Evolutionary conservation across 768 basidiomycete genomes (phyloP), one percentile per base, ranked within the genome.

Genomic region (Boletus bicolor): DNA sequence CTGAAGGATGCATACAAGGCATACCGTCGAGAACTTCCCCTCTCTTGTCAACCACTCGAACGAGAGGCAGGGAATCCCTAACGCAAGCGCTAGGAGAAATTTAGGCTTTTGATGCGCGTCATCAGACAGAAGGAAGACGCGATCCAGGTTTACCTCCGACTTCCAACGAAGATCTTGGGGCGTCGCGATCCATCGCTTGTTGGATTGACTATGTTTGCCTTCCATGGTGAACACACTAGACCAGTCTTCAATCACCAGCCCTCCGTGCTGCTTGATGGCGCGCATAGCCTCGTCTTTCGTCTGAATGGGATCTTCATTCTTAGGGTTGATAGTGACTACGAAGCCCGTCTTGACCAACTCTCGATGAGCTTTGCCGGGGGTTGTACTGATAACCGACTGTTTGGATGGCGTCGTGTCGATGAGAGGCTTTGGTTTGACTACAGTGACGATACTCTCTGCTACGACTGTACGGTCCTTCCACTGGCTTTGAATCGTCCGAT

Each of bases 51-150:
- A 66, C 82, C 85, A 93, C 11, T 76, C 72, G 6, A 77, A 68
- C 1, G 78, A 79, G 26, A 97, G 64, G 60, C 91, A 93, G 4
- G 94, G 94, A 49, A 97, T 84, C 11, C 93, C 93, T 39, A 93
- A 75, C 0, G 90, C 92, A 35, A 98, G 79, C 7, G 92, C 89
- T 4, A 86, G 78, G 51, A 96, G 75, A 64, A 82, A 93, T 70
- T 94, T 95, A 10, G 87, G 82, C 61, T 90, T 93, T 54, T 83
- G 81, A 60, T 78, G 82, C 9, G 78, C 68, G 14, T 84, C 80
- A 58, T 90, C 85, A 0, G 89, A 82, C 15, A 91, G 57, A 39
- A 91, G 75, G 69, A 90, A 89, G 24, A 87, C 76, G 14, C 81
- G 78, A 34, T 71, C 69, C 38, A 71, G 15, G 1, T 60, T 57